phyloP scores from a whole-genome alignment of 805 yeast species.

The Peterozyma toletana region DNA sequence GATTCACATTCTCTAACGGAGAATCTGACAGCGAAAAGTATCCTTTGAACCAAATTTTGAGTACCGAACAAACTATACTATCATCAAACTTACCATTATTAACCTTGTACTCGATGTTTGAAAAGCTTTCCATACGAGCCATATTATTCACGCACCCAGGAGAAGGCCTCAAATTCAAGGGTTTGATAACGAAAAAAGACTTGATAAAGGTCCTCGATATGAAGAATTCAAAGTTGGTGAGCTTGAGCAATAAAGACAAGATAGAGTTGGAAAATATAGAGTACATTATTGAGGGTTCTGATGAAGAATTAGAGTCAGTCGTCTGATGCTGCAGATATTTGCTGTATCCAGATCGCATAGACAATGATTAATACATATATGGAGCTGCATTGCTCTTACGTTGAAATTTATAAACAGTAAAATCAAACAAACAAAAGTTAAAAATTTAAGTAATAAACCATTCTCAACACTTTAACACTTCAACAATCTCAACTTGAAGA shows the following conservation, averaged over 20 bases:
- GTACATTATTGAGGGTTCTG: too few species aligned
- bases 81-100: conserved; percentile 23
- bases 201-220: conserved; percentile 13
- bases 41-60: conserved; percentile 7
- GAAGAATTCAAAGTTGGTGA: conserved; percentile 1
- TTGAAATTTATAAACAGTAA: too few species aligned
- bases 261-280: too few species aligned
- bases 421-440: too few species aligned
- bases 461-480: conserved; percentile 37
- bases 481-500: conserved; percentile 71
- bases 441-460: too few species aligned
- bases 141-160: conserved; percentile 22
- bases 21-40: conserved; percentile 3
- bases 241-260: not conserved
- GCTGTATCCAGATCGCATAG: too few species aligned
- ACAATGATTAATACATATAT: too few species aligned
- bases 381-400: too few species aligned
- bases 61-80: conserved; percentile 17
- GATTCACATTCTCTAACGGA: conserved; percentile 8
- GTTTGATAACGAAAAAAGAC: conserved; percentile 28
- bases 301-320: too few species aligned
- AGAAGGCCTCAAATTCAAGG: conserved; percentile 20
- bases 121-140: conserved; percentile 26
- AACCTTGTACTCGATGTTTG: conserved; percentile 29
- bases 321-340: too few species aligned